Evolutionary conservation across 2,329 filamentous ascomycete genomes (phyloP).

Genomic region (Plenodomus lindquistii): DNA sequence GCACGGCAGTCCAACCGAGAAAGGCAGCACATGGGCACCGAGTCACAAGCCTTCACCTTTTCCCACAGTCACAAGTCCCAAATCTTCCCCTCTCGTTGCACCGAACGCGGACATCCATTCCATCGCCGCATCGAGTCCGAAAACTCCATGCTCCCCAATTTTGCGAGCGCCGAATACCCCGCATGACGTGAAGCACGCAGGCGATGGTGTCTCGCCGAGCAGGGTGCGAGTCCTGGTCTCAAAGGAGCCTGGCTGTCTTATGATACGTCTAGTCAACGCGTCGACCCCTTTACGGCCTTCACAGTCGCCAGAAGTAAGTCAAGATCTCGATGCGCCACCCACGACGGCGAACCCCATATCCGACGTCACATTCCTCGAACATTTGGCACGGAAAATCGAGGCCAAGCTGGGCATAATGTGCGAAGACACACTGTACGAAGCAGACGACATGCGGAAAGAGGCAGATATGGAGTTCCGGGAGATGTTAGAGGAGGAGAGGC

Average conservation of each 20-base stretch:
- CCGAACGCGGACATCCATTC: too few relatives aligned
- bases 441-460: conserved; percentile 3
- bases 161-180: conserved; percentile 3
- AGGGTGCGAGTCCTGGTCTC: conserved; percentile 8
- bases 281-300: neutral
- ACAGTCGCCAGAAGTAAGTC: neutral
- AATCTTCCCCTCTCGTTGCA: too few relatives aligned
- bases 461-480: conserved; percentile 14
- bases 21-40: neutral
- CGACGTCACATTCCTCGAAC: conserved; percentile 5
- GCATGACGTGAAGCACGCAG: conserved; percentile 3
- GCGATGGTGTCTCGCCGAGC: conserved; percentile 5
- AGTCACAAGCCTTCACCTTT: conserved; percentile 2
- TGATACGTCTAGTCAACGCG: conserved; percentile 8
- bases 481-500: conserved; percentile 7
- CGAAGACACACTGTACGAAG: conserved; percentile 8
- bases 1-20: neutral
- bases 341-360: conserved; percentile 3
- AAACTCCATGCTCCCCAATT: neutral
- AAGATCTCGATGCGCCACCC: neutral
- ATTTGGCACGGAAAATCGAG: conserved; percentile 1
- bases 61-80: neutral
- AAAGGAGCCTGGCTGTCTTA: neutral
- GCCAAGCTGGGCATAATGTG: conserved; percentile 5
- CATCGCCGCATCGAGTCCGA: neutral